phyloP scores from a whole-genome alignment of 129 eudicot species.

The Artemisia annua region DNA sequence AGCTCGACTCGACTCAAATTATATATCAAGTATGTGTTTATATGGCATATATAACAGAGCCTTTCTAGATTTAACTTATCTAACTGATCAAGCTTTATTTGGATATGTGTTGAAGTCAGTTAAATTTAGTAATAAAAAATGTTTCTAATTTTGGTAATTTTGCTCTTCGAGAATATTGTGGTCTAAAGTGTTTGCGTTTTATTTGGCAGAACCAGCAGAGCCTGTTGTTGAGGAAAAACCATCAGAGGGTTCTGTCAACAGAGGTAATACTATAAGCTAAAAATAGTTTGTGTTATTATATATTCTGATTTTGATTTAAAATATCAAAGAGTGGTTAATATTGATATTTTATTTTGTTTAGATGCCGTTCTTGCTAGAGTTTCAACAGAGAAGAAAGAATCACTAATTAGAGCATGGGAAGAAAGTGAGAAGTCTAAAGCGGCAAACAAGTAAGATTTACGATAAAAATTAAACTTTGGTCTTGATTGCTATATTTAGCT shows the following conservation, averaged over 20 bases:
- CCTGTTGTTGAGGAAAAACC: conserved; percentile 60
- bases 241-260: conserved; percentile 66
- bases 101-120: too few relatives aligned
- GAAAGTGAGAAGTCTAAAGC: conserved; percentile 96
- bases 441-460: conserved; percentile 72
- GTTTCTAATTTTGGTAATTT: neutral
- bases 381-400: conserved; percentile 82
- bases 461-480: neutral
- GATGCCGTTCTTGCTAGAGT: conserved; percentile 87
- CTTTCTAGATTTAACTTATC: too few relatives aligned
- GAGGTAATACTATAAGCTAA: conserved; percentile 49
- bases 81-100: too few relatives aligned
- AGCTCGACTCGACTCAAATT: too few relatives aligned
- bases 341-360: conserved; percentile 10
- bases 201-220: conserved; percentile 51
- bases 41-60: too few relatives aligned
- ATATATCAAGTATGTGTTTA: too few relatives aligned
- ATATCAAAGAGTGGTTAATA: neutral
- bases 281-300: neutral
- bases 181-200: conserved; percentile 28
- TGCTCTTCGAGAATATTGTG: conserved; percentile 3
- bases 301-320: neutral
- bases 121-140: too few relatives aligned
- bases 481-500: neutral
- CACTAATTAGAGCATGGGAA: conserved; percentile 97